Base-by-base conservation (phyloP, 2,329 filamentous ascomycete species). In the Botryotinia globosa region DNA sequence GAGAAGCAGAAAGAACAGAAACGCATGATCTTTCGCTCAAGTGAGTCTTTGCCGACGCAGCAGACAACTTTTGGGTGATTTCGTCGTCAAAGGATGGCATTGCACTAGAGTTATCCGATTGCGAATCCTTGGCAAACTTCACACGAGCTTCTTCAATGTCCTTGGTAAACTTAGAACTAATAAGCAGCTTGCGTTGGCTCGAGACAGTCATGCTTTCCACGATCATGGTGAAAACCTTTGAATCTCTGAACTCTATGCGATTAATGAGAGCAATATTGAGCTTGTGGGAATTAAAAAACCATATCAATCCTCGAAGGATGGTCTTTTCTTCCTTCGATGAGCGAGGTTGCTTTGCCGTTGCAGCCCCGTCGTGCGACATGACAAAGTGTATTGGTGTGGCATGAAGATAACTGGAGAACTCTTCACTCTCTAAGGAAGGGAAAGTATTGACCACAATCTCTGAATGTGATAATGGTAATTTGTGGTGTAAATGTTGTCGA, bases 241-340 rank as follows among this genome's bases (percentile, higher is more conserved):
- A 77, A 58, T 91, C 90, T 66, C 83, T 82, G 76, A 88, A 91
- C 69, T 90, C 86, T 18, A 92, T 79, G 48, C 85, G 86, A 73
- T 93, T 90, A 61, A 92, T 84, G 37, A 92, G 81, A 1, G 88
- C 89, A 9, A 91, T 83, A 77, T 89, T 91, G 78, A 87, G 88
- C 0, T 88, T 87, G n/a, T 82, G 81, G 0, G 78, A 79, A 69
- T 89, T 84, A 73, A 92, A 86, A 73, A 82, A 84, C 72, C 85
- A 84, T 56, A 91, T 88, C 77, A 89, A 83, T 7, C 77, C 78
- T 54, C 77, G 76, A 85, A 80, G 78, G 73, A 76, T 76, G 42
- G 71, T 72, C 69, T 76, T 81, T n/a, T 69, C 73, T 37, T 77
- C 75, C 32, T 73, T 70, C 8, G 69, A 54, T 22, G 32, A 64